Conservation (phyloP, 257 asterid species). For the Gardenia jasminoides region DNA sequence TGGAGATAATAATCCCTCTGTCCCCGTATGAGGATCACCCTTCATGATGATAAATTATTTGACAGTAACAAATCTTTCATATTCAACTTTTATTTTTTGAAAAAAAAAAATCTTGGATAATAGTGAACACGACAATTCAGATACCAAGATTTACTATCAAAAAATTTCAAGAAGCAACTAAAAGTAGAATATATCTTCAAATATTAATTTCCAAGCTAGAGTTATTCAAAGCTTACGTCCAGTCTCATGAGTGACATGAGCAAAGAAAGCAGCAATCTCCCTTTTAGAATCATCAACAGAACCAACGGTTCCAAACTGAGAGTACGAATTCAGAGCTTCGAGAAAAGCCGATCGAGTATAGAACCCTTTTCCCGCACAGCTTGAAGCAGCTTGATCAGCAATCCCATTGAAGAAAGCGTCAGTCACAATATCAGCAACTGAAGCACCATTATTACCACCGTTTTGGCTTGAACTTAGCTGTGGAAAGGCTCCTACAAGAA, state of each 20-base stretch:
- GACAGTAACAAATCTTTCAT: too few species aligned
- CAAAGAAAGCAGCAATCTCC: slow-evolving; percentile 47
- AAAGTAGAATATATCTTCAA: too few species aligned
- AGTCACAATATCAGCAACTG: neutral
- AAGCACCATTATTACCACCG: slow-evolving; percentile 3
- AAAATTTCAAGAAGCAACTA: too few species aligned
- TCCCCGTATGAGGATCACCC: too few species aligned
- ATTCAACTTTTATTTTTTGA: too few species aligned
- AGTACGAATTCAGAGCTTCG: slow-evolving; percentile 32
- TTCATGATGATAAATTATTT: too few species aligned
- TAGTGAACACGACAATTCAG: too few species aligned
- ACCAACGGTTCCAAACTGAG: slow-evolving; percentile 42
- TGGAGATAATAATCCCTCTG: too few species aligned
- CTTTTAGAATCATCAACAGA: slow-evolving; percentile 4
- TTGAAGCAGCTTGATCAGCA: too few species aligned
- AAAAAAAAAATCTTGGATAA: too few species aligned
- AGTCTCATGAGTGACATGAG: slow-evolving; percentile 57
- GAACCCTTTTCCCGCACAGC: slow-evolving; percentile 16
- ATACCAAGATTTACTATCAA: too few species aligned
- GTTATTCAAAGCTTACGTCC: neutral
- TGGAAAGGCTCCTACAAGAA: slow-evolving; percentile 7
- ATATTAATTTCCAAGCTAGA: too few species aligned
- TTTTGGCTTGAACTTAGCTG: slow-evolving; percentile 13
- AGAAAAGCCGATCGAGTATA: slow-evolving; percentile 39
- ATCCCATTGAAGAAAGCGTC: slow-evolving; percentile 11